phyloP scores from a whole-genome alignment of 2,329 filamentous ascomycete species.

The Acrocalymma vagum region DNA sequence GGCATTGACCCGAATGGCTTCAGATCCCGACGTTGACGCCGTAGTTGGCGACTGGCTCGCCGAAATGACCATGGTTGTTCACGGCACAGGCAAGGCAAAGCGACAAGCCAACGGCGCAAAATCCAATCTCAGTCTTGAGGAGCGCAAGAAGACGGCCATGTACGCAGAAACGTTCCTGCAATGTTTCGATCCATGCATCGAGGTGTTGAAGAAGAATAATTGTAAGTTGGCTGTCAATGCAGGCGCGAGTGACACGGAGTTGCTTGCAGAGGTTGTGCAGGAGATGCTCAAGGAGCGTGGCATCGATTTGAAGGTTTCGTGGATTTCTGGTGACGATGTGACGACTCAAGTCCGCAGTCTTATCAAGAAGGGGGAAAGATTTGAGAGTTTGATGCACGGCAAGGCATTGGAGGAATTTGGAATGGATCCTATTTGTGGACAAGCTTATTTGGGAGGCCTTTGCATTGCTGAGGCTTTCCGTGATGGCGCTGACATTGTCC shows the following conservation, averaged over 20 bases:
- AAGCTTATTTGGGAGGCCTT: slow-evolving; percentile 21
- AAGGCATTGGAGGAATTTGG: slow-evolving; percentile 46
- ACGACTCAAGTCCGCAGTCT: slow-evolving; percentile 39
- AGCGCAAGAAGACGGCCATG: slow-evolving; percentile 34
- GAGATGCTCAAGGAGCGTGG: slow-evolving; percentile 16
- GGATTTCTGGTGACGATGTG: slow-evolving; percentile 31
- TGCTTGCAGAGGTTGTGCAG: slow-evolving; percentile 21
- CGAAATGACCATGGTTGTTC: slow-evolving; percentile 39
- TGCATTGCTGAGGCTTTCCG: slow-evolving; percentile 37
- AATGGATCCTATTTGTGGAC: slow-evolving; percentile 29
- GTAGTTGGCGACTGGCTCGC: slow-evolving; percentile 37
- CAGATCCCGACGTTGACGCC: slow-evolving; percentile 35
- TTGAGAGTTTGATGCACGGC: slow-evolving; percentile 51
- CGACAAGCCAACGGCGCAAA: slow-evolving; percentile 34
- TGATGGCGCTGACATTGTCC: slow-evolving; percentile 39
- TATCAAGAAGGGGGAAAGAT: slow-evolving; percentile 44
- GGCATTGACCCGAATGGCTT: slow-evolving; percentile 42
- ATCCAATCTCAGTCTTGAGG: slow-evolving; percentile 50
- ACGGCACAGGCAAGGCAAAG: slow-evolving; percentile 43
- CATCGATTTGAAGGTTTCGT: slow-evolving; percentile 29
- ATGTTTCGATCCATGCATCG: slow-evolving; percentile 45
- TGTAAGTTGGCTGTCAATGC: slow-evolving; percentile 62
- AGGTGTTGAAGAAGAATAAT: slow-evolving; percentile 26
- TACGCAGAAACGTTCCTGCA: slow-evolving; percentile 57
- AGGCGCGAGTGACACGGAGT: slow-evolving; percentile 61